phyloP scores from a whole-genome alignment of 2,329 filamentous ascomycete species.

The Penicillium sp. region DNA sequence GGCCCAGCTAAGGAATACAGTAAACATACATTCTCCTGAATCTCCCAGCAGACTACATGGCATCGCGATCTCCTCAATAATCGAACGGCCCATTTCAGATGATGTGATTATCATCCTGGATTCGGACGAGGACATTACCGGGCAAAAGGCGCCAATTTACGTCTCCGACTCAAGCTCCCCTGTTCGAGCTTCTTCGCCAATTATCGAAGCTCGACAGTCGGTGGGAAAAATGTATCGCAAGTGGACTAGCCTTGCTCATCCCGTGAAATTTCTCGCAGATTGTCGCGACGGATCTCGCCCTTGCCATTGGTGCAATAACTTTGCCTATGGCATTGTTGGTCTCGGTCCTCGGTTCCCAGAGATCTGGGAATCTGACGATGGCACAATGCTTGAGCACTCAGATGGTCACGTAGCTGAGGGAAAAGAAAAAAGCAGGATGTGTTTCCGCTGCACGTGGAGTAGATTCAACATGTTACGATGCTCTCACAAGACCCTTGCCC shows the following conservation, averaged over 20 bases:
- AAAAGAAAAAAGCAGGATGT: conserved; percentile 39
- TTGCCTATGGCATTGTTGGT: conserved; percentile 43
- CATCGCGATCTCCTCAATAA: background rate
- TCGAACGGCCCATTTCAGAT: background rate
- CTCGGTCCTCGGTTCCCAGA: conserved; percentile 34
- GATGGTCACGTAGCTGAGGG: conserved; percentile 38
- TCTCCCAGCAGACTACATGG: background rate
- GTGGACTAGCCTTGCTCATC: conserved; percentile 41
- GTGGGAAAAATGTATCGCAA: conserved; percentile 22
- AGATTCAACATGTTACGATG: conserved; percentile 40
- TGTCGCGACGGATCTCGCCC: conserved; percentile 16
- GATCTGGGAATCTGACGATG: conserved; percentile 32
- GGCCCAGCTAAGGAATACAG: background rate
- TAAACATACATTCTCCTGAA: background rate
- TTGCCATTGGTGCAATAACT: conserved; percentile 45
- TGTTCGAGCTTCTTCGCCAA: background rate
- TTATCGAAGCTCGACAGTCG: background rate
- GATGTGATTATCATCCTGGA: background rate
- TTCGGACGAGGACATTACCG: background rate
- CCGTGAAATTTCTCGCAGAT: conserved; percentile 37
- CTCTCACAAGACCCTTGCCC: conserved; percentile 30
- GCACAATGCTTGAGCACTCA: conserved; percentile 39
- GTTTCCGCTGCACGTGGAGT: conserved; percentile 36
- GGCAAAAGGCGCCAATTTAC: background rate
- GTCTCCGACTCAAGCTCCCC: background rate